Evolutionary conservation across 2,329 filamentous ascomycete genomes (phyloP).

Genomic region (Daldinia sp.): DNA sequence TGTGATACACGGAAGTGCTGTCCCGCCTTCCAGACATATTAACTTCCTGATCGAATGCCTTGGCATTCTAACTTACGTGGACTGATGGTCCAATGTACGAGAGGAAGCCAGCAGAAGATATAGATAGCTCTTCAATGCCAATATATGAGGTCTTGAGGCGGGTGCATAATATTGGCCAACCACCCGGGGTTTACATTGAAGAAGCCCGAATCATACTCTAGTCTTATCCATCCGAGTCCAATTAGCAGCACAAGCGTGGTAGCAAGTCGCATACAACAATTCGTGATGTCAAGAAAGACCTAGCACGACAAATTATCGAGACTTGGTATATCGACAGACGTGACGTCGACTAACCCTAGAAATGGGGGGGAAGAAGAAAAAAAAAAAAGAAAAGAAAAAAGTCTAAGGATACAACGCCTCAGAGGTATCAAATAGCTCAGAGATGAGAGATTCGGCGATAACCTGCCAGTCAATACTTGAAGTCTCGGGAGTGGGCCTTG

Average conservation of each 20-base stretch:
- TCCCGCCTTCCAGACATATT: conserved; percentile 21
- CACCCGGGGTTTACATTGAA: neutral
- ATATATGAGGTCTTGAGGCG: conserved; percentile 8
- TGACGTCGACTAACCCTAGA: neutral
- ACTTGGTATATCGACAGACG: neutral
- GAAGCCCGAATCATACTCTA: conserved; percentile 15
- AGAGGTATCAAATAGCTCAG: conserved; percentile 6
- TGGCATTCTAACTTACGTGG: conserved; percentile 16
- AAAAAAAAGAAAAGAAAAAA: neutral
- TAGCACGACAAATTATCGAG: neutral
- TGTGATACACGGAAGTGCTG: conserved; percentile 26
- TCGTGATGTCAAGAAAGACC: neutral
- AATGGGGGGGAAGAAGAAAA: neutral
- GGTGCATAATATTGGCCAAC: conserved; percentile 17
- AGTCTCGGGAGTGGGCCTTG: neutral
- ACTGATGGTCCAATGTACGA: conserved; percentile 11
- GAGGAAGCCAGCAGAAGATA: conserved; percentile 3
- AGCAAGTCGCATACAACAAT: neutral
- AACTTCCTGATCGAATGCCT: conserved; percentile 19
- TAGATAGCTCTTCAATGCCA: conserved; percentile 3
- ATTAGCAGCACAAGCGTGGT: conserved; percentile 2
- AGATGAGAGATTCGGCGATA: neutral
- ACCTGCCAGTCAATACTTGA: neutral
- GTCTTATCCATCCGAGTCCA: conserved; percentile 9
- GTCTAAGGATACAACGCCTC: neutral